Conservation (phyloP, 2,329 filamentous ascomycete genomes). For the Aspergillus chevalieri region DNA sequence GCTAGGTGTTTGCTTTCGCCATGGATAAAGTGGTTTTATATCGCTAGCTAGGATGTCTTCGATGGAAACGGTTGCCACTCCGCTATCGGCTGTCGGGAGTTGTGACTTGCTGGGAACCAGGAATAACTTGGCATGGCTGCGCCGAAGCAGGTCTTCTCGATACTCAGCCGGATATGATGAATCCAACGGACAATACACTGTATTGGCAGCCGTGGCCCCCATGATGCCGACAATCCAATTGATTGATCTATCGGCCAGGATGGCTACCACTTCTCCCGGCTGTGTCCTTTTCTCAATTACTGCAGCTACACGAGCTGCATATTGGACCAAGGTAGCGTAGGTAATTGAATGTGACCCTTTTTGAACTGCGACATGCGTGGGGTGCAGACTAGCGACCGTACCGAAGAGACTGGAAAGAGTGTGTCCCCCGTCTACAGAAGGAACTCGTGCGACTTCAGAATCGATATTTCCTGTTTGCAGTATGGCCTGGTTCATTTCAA, state of each 20-base stretch:
- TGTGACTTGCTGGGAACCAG: conserved; percentile 1
- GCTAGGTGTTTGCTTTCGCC: background rate
- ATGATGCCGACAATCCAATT: conserved; percentile 8
- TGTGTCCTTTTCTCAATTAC: conserved; percentile 3
- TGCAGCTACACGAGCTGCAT: background rate
- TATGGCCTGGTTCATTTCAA: background rate
- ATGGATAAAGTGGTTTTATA: background rate
- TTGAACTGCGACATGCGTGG: background rate
- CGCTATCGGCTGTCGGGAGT: background rate
- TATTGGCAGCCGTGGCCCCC: conserved; percentile 5
- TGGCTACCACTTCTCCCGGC: conserved; percentile 3
- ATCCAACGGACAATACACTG: conserved; percentile 17
- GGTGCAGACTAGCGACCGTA: background rate
- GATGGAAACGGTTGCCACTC: background rate
- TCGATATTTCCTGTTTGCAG: background rate
- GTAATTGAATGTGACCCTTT: background rate
- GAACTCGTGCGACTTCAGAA: background rate
- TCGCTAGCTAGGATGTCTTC: background rate
- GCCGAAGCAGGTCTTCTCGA: background rate
- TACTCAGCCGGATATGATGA: conserved; percentile 2
- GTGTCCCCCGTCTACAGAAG: background rate
- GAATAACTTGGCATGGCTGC: background rate
- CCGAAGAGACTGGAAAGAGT: background rate
- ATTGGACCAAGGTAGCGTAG: conserved; percentile 3
- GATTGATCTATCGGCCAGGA: conserved; percentile 13